Evolutionary conservation across 2,329 filamentous ascomycete species (phyloP).

Genomic region (Aspergillaceae sp.): DNA sequence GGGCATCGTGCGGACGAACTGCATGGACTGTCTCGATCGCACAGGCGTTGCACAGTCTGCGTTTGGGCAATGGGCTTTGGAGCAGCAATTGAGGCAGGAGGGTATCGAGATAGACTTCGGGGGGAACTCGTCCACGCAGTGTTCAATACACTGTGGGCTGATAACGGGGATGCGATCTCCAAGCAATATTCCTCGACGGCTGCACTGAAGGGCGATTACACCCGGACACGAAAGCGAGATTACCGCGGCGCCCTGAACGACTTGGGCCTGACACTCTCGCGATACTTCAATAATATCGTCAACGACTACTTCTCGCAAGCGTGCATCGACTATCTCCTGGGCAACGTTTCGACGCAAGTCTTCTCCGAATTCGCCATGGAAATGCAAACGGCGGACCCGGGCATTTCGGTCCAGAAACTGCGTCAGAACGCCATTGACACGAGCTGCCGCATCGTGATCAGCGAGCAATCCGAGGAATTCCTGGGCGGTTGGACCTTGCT

Average conservation of each 20-base stretch:
- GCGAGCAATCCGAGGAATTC: slow-evolving; percentile 73
- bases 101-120: slow-evolving; percentile 69
- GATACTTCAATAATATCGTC: slow-evolving; percentile 75
- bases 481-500: slow-evolving; percentile 83
- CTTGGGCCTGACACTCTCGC: slow-evolving; percentile 73
- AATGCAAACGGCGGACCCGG: slow-evolving; percentile 88
- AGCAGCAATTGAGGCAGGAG: slow-evolving; percentile 66
- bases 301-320: slow-evolving; percentile 97
- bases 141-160: slow-evolving; percentile 96
- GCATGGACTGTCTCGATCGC: slow-evolving; percentile 95
- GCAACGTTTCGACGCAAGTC: slow-evolving; percentile 72
- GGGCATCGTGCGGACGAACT: slow-evolving; percentile 86
- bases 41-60: slow-evolving; percentile 95
- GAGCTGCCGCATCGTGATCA: slow-evolving; percentile 76
- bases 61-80: slow-evolving; percentile 73
- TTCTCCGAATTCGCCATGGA: slow-evolving; percentile 92
- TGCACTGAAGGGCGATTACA: slow-evolving; percentile 94
- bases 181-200: slow-evolving; percentile 94
- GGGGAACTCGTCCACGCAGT: slow-evolving; percentile 67
- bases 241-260: slow-evolving; percentile 88
- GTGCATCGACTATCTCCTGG: slow-evolving; percentile 86
- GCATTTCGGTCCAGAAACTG: slow-evolving; percentile 74
- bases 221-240: slow-evolving; percentile 79
- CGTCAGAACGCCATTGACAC: slow-evolving; percentile 84
- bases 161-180: slow-evolving; percentile 92